Base-by-base conservation (phyloP, 306 rosid genomes). In the Acacia confusa region DNA sequence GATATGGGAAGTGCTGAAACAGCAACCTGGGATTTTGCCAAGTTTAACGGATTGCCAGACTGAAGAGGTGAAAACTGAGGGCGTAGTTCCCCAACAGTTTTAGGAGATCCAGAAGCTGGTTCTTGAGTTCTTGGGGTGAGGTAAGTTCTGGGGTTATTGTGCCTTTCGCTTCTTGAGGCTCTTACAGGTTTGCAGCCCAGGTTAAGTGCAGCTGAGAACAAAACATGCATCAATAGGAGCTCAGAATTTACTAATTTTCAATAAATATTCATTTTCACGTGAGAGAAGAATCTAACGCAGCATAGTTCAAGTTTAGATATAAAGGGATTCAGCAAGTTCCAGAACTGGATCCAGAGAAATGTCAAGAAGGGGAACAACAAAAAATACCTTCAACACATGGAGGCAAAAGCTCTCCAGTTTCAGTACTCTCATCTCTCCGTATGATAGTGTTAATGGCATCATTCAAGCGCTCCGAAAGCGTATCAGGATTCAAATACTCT, bases 161-260 rank as follows among this genome's bases (percentile, higher is more conserved):
- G 97, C 68, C 99, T 87, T 85, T 94, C 98, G 88, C 99, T 96
- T 87, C 99, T 92, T 2, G 98, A 90, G 88, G 99, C 97, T 87
- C 89, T 94, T 34, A 90, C 95, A 20, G 97, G 94, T 84, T 86
- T 83, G 85, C 99, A 96, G 7, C 99, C 99, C 74, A 96, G 88
- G 85, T 92, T 92, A 70, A 96, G 99, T 73, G 99, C 99, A 87
- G 99, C 99, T 96, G 94, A 83, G 83, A 55, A 76, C 64, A 82
- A 76, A 84, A 77, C 79, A 83, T 76, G 86, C 80, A 68, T 77
- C 79, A 85, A 36, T 58, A 28, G 48, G 74, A 82, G 82, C 82
- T 87, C 82, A 72, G 61, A 83, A 77, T 25, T 30, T 25, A 75
- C 72, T 68, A 79, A 79, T 52, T 65, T 78, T 74, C 19, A 82